Evolutionary conservation across 2,329 filamentous ascomycete genomes (phyloP), one percentile per base, ranked within the genome.

Genomic region (Cylindrodendrum hubeiense): DNA sequence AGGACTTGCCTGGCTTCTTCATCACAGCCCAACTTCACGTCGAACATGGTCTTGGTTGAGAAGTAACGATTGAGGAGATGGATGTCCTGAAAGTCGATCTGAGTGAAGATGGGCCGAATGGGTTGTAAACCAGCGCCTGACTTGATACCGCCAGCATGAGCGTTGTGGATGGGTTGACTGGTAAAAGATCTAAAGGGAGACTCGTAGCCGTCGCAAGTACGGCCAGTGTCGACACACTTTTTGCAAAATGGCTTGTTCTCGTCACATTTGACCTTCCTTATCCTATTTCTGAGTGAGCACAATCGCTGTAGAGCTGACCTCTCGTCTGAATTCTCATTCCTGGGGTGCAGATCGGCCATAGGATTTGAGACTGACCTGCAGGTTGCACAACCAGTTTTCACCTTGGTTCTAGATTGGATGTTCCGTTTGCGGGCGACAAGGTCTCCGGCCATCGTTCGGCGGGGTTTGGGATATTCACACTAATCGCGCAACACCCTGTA

Each of bases 121-220:
- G 52, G 33, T 64, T 68, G 65, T 55, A 68, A 63, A 53, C 50
- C 46, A 69, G 63, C 54, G 22, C 41, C 55, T 68, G 64, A 68
- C 56, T 75, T 63, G 21, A 10, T 28, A 5, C 21, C 9, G 19
- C 26, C 6, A 17, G 5, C 5, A 51, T 39, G 26, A 28, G 22
- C 12, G 13, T 61, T 44, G 2, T 50, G 52, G 41, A 61, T 57
- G 55, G 69, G 19, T 63, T 74, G 68, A 51, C 62, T 72, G 50
- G 68, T 56, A 44, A 77, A 68, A 34, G 71, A 4, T 67, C 74
- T 75, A 49, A 83, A 82, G 5, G 77, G 74, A 41, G 79, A 81
- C 66, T 79, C 76, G 62, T 83, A 83, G 59, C 81, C 81, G 51
- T 83, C 81, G 47, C 81, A 83, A 47, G 73, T 79, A 28, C 81